Base-by-base conservation (phyloP, 208 protist species). In the Angomonas ambiguus region DNA sequence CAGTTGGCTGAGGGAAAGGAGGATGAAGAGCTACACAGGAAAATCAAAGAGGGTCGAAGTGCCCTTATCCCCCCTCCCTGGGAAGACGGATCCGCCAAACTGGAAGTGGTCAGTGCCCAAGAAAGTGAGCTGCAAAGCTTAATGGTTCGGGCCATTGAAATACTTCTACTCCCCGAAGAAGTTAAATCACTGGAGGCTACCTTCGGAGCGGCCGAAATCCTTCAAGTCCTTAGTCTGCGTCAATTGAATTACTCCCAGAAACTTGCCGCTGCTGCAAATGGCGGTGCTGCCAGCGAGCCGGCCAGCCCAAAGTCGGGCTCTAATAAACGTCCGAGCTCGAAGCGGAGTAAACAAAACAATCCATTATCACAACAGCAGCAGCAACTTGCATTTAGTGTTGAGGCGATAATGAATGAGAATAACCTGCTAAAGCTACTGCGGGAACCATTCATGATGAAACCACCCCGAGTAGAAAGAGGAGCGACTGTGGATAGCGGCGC, bases 151-250 rank as follows among this genome's bases (percentile, higher is more conserved):
- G 57, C 74, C 22, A 48, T 73, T n/a, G 62, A 62, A n/a, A 51
- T 62, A 38, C 57, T 85, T 24, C 65, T 85, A 20, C 68, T 80
- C 38, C 71, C 79, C 42, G 67, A 74, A 13, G 79, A 85, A 63
- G 56, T 80, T 22, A 68, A 57, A 35, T 62, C 69, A 53, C 33
- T 82, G 13, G 76, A 85, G 64, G 33, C 55, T 24, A 65, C 79
- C 25, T 59, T 35, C 64, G 76, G 71, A 11, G 53, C 51, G 16
- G 0, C 51, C 25, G 62, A 76, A 48, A 33, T 76, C 49, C 63
- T 63, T 11, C 41, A 57, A 13, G 45, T 67, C 5, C 62, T 56
- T 16, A 16, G 11, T 45, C 16, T 32, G 27, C 55, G 55, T 18
- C 16, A 11, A 16, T 22, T 16, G 8, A 61, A 32, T 30, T 20